Base-by-base conservation (phyloP, 2,329 filamentous ascomycete genomes). In the Fusarium globosum region DNA sequence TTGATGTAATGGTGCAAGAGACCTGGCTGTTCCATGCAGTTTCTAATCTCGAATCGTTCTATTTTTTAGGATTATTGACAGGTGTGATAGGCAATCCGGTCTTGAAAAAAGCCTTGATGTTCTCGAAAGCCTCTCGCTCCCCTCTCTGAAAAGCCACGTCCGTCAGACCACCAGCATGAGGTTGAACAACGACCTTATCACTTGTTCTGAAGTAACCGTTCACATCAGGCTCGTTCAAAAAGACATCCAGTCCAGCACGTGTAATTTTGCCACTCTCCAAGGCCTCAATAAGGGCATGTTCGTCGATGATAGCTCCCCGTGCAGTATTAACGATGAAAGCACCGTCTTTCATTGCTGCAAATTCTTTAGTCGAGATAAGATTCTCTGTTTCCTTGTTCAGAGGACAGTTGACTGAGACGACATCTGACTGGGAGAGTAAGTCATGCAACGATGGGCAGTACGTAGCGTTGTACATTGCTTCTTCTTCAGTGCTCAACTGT, bases 321-420 rank as follows among this genome's bases (percentile, higher is more conserved):
- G 86, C 85, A 0, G 87, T 88, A 73, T 89, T 89, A 38, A 89
- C 79, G 8, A 89, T 74, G 60, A 85, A 83, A 0, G 80, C 77
- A 0, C 86, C 85, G 4, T 82, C 79, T 65, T 86, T 88, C 84
- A 88, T 88, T 21, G 78, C 79, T 0, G 77, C 74, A 20, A 88
- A 85, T 69, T 87, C 81, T 0, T 68, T 70, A 1, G 74, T 65
- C 0, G 81, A 81, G 20, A 88, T 84, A 33, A 87, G 65, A 5
- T 80, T 77, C 2, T 72, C 82, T 0, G 86, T 88, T 7, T 79
- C 64, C 0, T 74, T 75, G 36, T 81, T 86, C 0, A 87, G 78
- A 0, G 86, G 86, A 42, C 80, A 82, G 65, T 81, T 80, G 12
- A 84, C 69, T 1, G 81, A 82, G 6, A 87, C 76, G 9, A 87